Base-by-base conservation (phyloP, 2,329 filamentous ascomycete species). In the Acrodontium crateriforme region DNA sequence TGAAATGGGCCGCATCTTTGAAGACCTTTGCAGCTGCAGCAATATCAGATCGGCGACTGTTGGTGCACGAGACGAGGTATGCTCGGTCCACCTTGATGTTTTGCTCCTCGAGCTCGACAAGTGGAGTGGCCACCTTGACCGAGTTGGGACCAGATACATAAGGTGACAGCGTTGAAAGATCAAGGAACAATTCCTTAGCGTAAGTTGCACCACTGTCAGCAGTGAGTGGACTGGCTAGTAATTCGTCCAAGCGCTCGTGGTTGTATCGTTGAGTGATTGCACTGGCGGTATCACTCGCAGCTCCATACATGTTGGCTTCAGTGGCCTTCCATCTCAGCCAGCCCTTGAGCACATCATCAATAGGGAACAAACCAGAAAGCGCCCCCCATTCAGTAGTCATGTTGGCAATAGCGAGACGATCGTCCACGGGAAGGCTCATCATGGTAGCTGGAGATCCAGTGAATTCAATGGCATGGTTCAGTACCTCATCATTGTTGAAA, bases 381-480 rank as follows among this genome's bases (percentile, higher is more conserved):
- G 77, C 80, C 29, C 77, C 77, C 77, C 77, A 85, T 47, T 89
- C 82, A 0, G 76, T 82, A 0, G 76, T 75, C 81, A 89, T 89
- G 50, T 87, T 89, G 4, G 63, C 62, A 34, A 83, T 80, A 0
- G 81, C 76, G 18, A 92, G 53, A 8, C 84, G 63, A 39, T 77
- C 66, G 41, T 89, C 80, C 0, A 92, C 59, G 0, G 74, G 62
- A 1, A 93, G 62, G 44, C 69, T 83, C 23, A 58, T 48, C 63
- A 89, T 69, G 0, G 84, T 92, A 49, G 84, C 65, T 38, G 82
- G 73, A 0, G 75, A 74, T 9, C 85, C 87, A 0, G 72, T 74
- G 46, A 94, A 93, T 48, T 95, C 87, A 35, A 95, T 75, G 4
- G 74, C 74, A 49, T 93, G 83, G 57, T 95, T 95, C 9, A 94